Evolutionary conservation across 176 grass and related monocot genomes (phyloP).

Genomic region (Luzula sylvatica): DNA sequence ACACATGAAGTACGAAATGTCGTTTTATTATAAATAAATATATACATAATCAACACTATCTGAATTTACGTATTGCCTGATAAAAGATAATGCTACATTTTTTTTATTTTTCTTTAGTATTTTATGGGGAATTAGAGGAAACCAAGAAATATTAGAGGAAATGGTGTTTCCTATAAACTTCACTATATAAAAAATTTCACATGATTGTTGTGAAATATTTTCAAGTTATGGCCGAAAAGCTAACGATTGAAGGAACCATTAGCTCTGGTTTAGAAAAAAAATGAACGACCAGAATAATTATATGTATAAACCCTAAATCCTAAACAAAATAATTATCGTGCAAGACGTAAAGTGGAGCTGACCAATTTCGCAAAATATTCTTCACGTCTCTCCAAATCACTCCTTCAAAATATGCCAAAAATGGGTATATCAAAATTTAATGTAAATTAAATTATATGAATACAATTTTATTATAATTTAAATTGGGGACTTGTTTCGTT

Average conservation of each 20-base stretch:
- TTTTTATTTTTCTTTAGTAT: too few species aligned
- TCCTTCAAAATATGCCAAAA: slow-evolving; percentile 36
- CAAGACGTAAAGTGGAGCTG: slow-evolving; percentile 65
- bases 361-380: slow-evolving; percentile 62
- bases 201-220: too few species aligned
- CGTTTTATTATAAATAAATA: too few species aligned
- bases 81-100: too few species aligned
- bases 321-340: slow-evolving; percentile 38
- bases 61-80: too few species aligned
- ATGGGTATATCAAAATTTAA: slow-evolving; percentile 11
- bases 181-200: too few species aligned
- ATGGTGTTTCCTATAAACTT: too few species aligned
- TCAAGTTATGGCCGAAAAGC: slow-evolving; percentile 70
- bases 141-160: too few species aligned
- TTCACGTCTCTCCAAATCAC: slow-evolving; percentile 73
- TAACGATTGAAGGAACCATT: slow-evolving; percentile 39
- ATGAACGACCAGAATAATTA: neutral
- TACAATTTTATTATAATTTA: too few species aligned
- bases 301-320: neutral
- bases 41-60: too few species aligned
- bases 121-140: too few species aligned
- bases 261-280: slow-evolving; percentile 30
- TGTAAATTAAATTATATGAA: slow-evolving; percentile 10
- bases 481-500: slow-evolving; percentile 63
- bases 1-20: too few species aligned